A percentile compares a stretch with the other conserved stretches of the same genome.
These are phyloP conservation scores for Suhomyces maxii DNA, from an alignment of 1,139 yeast genomes.

Conservation along the genomic window DNA sequence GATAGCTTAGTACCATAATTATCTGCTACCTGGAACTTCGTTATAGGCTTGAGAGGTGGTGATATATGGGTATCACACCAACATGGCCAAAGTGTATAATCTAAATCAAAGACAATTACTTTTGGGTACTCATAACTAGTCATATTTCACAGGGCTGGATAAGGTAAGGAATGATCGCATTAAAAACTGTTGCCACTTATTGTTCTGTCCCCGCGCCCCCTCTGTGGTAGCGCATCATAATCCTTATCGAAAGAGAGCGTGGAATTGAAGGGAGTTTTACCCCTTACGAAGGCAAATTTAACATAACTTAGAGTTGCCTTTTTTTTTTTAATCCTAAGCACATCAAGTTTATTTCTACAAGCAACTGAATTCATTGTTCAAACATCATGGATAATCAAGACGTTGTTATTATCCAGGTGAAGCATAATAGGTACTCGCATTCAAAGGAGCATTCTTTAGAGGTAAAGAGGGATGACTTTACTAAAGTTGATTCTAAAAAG, in stretches of 20 bases:
- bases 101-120: conserved; percentile 72
- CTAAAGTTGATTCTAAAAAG: conserved; percentile 12
- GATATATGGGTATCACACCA: conserved; percentile 67
- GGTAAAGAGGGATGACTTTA: conserved; percentile 7
- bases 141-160: conserved; percentile 1
- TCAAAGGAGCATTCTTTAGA: conserved; percentile 3
- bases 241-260: conserved; percentile 9
- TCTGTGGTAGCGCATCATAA: background rate
- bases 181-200: conserved; percentile 1
- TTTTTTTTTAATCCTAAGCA: too few species aligned
- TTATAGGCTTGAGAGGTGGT: conserved; percentile 44
- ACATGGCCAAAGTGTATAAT: conserved; percentile 76
- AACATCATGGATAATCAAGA: too few species aligned
- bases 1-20: conserved; percentile 48
- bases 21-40: conserved; percentile 37
- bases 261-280: conserved; percentile 8
- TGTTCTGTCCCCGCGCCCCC: background rate
- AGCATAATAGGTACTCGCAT: conserved; percentile 12
- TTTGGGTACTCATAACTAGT: conserved; percentile 41
- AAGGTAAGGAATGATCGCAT: too few species aligned
- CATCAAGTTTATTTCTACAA: background rate
- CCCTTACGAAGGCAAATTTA: conserved; percentile 12
- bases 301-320: too few species aligned
- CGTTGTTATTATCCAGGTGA: conserved; percentile 8
- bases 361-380: too few species aligned